Percentiles rank a stretch among this genome's conserved stretches.
Evolutionary conservation across 106 monocot genomes (phyloP).

Genomic region (Hemerocallis citrina): DNA sequence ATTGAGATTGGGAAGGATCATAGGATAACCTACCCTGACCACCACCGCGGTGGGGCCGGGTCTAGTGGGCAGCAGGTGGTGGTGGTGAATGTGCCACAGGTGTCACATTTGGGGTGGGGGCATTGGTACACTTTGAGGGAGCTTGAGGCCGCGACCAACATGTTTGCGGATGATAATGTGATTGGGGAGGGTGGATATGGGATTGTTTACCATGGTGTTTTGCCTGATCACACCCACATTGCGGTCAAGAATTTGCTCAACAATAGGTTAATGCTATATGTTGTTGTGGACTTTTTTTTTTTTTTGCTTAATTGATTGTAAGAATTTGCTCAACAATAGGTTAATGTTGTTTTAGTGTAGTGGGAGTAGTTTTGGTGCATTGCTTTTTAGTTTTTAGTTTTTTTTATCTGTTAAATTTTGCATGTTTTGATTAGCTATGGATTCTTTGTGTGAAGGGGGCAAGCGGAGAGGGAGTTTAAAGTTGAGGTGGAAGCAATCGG

Average conservation of each 20-base stretch:
- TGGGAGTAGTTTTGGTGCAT: too few species aligned
- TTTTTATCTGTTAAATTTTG: too few species aligned
- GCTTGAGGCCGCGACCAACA: slow-evolving; percentile 68
- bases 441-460: too few species aligned
- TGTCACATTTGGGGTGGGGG: slow-evolving; percentile 93
- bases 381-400: neutral
- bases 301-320: too few species aligned
- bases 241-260: slow-evolving; percentile 95
- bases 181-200: slow-evolving; percentile 93
- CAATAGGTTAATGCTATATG: slow-evolving; percentile 64
- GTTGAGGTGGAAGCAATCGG: slow-evolving; percentile 61
- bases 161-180: slow-evolving; percentile 76
- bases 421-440: neutral
- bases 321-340: too few species aligned
- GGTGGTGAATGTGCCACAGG: slow-evolving; percentile 35
- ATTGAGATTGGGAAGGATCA: slow-evolving; percentile 70
- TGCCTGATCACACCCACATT: slow-evolving; percentile 51
- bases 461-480: slow-evolving; percentile 55
- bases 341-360: too few species aligned
- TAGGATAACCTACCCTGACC: slow-evolving; percentile 53
- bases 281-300: neutral
- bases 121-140: slow-evolving; percentile 89
- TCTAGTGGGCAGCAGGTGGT: slow-evolving; percentile 9
- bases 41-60: slow-evolving; percentile 14
- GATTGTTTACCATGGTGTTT: slow-evolving; percentile 79